phyloP scores from a whole-genome alignment of 2,329 filamentous ascomycete genomes.

The Xylariomycetidae sp. region DNA sequence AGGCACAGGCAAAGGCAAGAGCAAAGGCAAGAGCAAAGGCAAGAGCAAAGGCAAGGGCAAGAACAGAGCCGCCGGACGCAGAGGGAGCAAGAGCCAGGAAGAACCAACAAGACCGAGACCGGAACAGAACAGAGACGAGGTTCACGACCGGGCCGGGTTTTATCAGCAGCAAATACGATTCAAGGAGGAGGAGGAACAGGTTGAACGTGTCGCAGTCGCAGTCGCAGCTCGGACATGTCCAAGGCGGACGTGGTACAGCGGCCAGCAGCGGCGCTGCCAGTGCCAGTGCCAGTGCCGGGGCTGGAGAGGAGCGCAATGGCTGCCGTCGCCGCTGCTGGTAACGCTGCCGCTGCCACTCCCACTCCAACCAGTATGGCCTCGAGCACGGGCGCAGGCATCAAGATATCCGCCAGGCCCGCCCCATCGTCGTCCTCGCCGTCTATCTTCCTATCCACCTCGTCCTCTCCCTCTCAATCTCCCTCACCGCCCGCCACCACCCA shows the following conservation, averaged over 20 bases:
- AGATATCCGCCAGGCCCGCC: slow-evolving; percentile 13
- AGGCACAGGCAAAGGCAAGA: not conserved
- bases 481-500: slow-evolving; percentile 1
- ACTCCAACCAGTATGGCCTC: slow-evolving; percentile 4
- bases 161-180: not conserved
- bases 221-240: slow-evolving; percentile 29
- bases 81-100: not conserved
- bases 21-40: not conserved
- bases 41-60: too few species aligned
- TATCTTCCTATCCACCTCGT: not conserved
- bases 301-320: slow-evolving; percentile 19
- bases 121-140: not conserved
- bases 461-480: too few species aligned
- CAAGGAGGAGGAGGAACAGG: slow-evolving; percentile 11
- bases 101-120: not conserved
- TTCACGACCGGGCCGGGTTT: too few species aligned
- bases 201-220: too few species aligned
- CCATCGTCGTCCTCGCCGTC: slow-evolving; percentile 9
- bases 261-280: slow-evolving; percentile 21
- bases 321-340: slow-evolving; percentile 15
- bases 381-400: slow-evolving; percentile 3
- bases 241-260: slow-evolving; percentile 29
- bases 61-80: not conserved
- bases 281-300: not conserved
- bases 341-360: slow-evolving; percentile 9